Evolutionary conservation across 495 filamentous ascomycete genomes (phyloP).

Genomic region (Podospora conica): DNA sequence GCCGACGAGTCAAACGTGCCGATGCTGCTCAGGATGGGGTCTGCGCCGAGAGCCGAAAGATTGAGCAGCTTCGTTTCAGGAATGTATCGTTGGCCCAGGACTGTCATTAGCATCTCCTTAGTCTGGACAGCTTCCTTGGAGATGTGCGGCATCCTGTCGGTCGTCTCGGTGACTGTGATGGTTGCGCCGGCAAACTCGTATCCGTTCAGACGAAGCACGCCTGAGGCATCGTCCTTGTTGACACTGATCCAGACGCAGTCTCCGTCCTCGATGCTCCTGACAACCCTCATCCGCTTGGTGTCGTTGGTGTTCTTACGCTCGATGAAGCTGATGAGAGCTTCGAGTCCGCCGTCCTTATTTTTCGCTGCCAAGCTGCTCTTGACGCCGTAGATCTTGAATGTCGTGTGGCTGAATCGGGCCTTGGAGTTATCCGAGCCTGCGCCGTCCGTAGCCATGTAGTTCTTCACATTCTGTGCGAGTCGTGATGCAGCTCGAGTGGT

Average conservation of each 20-base stretch:
- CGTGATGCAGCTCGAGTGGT: conserved; percentile 16
- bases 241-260: conserved; percentile 62
- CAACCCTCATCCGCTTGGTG: conserved; percentile 56
- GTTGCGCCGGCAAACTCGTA: conserved; percentile 58
- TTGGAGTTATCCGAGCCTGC: conserved; percentile 7
- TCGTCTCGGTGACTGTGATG: conserved; percentile 46
- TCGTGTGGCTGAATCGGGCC: conserved; percentile 25
- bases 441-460: conserved; percentile 8
- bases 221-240: conserved; percentile 53
- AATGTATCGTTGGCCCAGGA: conserved; percentile 72
- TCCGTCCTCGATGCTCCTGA: conserved; percentile 59
- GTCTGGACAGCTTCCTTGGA: conserved; percentile 40
- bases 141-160: conserved; percentile 27
- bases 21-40: conserved; percentile 59
- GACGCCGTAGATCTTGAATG: conserved; percentile 61
- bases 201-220: conserved; percentile 56
- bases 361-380: conserved; percentile 65
- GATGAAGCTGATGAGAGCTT: conserved; percentile 67
- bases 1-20: conserved; percentile 67
- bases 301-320: conserved; percentile 67
- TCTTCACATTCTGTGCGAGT: conserved; percentile 21
- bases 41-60: conserved; percentile 65
- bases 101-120: conserved; percentile 38
- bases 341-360: conserved; percentile 65
- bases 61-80: conserved; percentile 64